Conservation (phyloP, 441 rosid species). For the Euphorbia celastroides region DNA sequence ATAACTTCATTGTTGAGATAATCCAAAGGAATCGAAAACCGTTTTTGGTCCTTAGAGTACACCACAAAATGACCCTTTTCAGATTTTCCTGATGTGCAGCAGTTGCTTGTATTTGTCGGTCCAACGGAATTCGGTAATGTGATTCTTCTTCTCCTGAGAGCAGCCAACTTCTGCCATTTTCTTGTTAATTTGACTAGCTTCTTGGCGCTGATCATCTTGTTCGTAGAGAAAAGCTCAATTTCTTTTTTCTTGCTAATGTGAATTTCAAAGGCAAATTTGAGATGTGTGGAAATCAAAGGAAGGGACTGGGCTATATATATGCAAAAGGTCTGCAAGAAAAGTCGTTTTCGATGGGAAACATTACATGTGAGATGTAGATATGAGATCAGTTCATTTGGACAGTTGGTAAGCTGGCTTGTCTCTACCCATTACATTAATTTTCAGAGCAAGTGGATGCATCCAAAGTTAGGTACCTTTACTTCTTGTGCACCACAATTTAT, state of each 20-base stretch:
- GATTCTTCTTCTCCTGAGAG: background rate
- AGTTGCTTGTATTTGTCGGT: background rate
- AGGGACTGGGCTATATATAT: too few species aligned
- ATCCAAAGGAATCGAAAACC: constrained; percentile 11
- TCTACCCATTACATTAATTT: background rate
- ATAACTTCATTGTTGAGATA: constrained; percentile 14
- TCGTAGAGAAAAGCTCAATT: background rate
- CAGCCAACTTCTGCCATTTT: background rate
- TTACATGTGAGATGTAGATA: background rate
- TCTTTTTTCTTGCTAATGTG: too few species aligned
- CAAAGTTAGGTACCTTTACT: background rate
- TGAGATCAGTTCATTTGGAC: too few species aligned
- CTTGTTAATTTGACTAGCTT: too few species aligned
- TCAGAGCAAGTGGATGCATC: background rate
- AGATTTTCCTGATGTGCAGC: background rate
- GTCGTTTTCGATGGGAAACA: background rate
- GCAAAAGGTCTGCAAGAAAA: background rate
- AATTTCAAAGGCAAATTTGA: too few species aligned
- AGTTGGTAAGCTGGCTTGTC: background rate
- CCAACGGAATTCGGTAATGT: background rate
- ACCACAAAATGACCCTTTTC: constrained; percentile 7
- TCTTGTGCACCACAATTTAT: background rate
- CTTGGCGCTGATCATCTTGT: constrained; percentile 5
- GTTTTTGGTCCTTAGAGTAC: constrained; percentile 9
- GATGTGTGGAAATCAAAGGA: too few species aligned